These are phyloP conservation scores for Phalaenopsis aphrodite DNA, from an alignment of 106 monocot genomes.

Conservation along the genomic window DNA sequence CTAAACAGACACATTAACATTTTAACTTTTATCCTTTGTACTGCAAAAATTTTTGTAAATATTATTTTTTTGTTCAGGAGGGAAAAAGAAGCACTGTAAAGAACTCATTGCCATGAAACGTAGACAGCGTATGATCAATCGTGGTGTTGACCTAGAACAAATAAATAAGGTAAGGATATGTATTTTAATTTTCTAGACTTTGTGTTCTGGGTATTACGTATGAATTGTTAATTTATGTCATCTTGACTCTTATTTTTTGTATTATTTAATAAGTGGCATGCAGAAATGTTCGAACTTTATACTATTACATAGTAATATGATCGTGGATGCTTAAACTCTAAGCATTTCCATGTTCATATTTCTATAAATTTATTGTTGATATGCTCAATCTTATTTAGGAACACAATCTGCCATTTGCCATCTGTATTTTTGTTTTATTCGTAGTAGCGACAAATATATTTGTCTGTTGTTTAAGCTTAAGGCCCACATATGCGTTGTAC, in stretches of 20 bases:
- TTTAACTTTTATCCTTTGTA: neutral
- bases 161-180: conserved; percentile 60
- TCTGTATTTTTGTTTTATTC: neutral
- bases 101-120: conserved; percentile 81
- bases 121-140: conserved; percentile 65
- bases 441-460: neutral
- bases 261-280: neutral
- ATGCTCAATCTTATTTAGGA: neutral
- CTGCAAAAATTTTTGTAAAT: neutral
- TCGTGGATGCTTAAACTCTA: neutral
- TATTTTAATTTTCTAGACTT: neutral
- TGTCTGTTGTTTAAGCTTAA: neutral
- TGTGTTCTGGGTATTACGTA: neutral
- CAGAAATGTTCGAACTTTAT: neutral
- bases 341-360: neutral
- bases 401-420: neutral
- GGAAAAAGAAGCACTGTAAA: conserved; percentile 77
- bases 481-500: neutral
- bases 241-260: neutral
- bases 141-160: conserved; percentile 93
- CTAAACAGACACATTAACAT: neutral
- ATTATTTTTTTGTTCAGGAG: conserved; percentile 37
- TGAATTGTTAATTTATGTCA: neutral
- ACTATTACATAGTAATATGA: neutral
- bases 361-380: neutral